Evolutionary conservation across 1,284 basidiomycete species (phyloP).

Genomic region (Pyrrhoderma noxium): DNA sequence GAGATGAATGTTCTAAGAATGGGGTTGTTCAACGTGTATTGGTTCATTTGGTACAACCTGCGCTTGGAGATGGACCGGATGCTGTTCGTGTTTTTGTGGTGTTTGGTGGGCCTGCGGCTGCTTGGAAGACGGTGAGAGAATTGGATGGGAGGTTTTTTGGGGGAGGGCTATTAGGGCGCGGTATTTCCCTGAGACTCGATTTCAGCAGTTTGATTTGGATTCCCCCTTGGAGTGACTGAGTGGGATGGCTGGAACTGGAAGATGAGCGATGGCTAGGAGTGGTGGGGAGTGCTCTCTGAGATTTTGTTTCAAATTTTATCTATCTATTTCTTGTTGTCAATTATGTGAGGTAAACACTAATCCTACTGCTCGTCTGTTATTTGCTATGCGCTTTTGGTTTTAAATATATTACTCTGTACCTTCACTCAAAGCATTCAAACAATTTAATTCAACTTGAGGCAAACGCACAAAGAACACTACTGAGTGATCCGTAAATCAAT

Average conservation of each 20-base stretch:
- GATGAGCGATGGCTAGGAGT: no score
- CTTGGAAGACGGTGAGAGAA: slow-evolving; percentile 89
- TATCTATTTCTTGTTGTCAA: background rate
- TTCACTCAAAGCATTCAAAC: no score
- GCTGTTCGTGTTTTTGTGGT: slow-evolving; percentile 79
- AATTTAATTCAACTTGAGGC: no score
- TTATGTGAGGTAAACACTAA: background rate
- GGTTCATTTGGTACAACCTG: slow-evolving; percentile 68
- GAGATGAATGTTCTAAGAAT: slow-evolving; percentile 84
- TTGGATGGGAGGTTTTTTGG: slow-evolving; percentile 89
- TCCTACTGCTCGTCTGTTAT: no score
- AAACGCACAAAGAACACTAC: no score
- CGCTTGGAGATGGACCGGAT: slow-evolving; percentile 52
- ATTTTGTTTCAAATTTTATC: no score
- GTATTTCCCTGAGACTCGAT: slow-evolving; percentile 72
- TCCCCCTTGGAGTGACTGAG: slow-evolving; percentile 3
- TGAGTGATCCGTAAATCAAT: no score
- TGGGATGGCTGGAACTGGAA: no score
- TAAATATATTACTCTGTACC: no score
- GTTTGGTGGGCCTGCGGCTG: slow-evolving; percentile 84
- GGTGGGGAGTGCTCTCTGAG: no score
- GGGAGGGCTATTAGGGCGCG: slow-evolving; percentile 76
- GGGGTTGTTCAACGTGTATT: slow-evolving; percentile 87
- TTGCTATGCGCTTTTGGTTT: no score
- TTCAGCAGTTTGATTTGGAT: slow-evolving; percentile 46